Evolutionary conservation across 352 stramenopile genomes (phyloP), one percentile per base, ranked within the genome.

Genomic region (Plasmopara muralis): DNA sequence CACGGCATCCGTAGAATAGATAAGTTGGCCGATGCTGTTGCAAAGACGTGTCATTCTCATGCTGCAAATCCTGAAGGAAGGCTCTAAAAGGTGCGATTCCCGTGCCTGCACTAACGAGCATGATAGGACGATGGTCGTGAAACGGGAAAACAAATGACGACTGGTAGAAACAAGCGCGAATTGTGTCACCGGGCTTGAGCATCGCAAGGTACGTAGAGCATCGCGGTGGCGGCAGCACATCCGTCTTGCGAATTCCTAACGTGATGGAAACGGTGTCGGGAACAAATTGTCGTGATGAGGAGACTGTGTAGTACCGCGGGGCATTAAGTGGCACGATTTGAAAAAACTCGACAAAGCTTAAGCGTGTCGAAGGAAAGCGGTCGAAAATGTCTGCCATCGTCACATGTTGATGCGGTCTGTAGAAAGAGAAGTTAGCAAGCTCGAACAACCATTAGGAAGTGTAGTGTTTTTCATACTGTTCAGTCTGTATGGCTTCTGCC

Each of bases 61-160:
- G 74, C 60, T 84, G 61, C 16, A 85, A 66, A 29, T 89, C 77
- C 50, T 93, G 80, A 6, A 90, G 30, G 37, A 93, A 87, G 7
- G 81, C 83, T 18, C 83, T 73, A 57, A 93, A 93, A 15, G 83
- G 83, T 18, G 83, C 83, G 40, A 93, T 87, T 44, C 83, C 83
- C 10, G 83, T 91, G 18, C 83, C 83, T 2, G 79, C 73, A 40
- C 78, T 88, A 20, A 93, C 74, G 34, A 89, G 71, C 67, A 93
- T 74, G 46, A 89, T 69, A 39, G 81, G 81, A 6, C 62, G 72
- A 3, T 71, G 64, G 39, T 87, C 57, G 35, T 83, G 55, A 25
- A 70, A 69, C 35, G 81, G 81, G 44, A 86, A 91, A 5, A 85
- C 73, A 43, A 91, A 89, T 1, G 78, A 87, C 20, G 81, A 91